Conservation (phyloP, 1,139 yeast species). For the Lodderomyces theae region DNA sequence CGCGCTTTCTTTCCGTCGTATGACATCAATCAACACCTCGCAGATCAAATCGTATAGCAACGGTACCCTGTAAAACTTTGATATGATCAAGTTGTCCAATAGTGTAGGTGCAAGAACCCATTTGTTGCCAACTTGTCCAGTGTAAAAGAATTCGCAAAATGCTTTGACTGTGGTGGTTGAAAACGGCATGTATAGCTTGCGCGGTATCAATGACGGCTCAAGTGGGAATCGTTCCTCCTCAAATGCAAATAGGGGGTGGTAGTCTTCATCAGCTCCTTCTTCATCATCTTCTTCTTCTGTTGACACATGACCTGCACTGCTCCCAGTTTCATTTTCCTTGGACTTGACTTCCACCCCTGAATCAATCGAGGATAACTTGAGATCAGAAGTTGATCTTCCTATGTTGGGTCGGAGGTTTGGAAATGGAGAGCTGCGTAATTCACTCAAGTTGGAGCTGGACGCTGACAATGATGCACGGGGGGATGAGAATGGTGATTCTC, state of each 20-base stretch:
- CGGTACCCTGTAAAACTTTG: slow-evolving; percentile 66
- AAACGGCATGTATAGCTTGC: slow-evolving; percentile 67
- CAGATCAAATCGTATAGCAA: slow-evolving; percentile 63
- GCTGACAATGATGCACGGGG: slow-evolving; percentile 47
- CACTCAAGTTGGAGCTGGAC: slow-evolving; percentile 17
- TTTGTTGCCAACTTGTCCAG: slow-evolving; percentile 74
- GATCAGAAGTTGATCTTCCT: slow-evolving; percentile 1
- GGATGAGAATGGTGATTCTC: slow-evolving; percentile 45
- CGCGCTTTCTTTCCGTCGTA: slow-evolving; percentile 57
- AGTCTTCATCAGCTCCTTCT: slow-evolving; percentile 1
- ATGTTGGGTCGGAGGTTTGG: slow-evolving; percentile 21
- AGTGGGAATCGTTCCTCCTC: slow-evolving; percentile 34
- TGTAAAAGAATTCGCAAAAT: slow-evolving; percentile 67
- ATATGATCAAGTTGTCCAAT: slow-evolving; percentile 57
- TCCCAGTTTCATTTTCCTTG: not conserved
- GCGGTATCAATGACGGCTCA: slow-evolving; percentile 64
- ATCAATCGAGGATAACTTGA: not conserved
- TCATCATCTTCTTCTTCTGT: not conserved
- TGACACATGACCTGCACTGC: not conserved
- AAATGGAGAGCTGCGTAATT: slow-evolving; percentile 18
- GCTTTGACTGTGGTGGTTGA: slow-evolving; percentile 59
- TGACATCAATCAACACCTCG: slow-evolving; percentile 65
- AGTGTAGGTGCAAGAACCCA: slow-evolving; percentile 70
- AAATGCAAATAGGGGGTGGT: slow-evolving; percentile 8
- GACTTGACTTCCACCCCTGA: not conserved